Evolutionary conservation across 179 eudicot species (phyloP).

Genomic region (Silene noctiflora): DNA sequence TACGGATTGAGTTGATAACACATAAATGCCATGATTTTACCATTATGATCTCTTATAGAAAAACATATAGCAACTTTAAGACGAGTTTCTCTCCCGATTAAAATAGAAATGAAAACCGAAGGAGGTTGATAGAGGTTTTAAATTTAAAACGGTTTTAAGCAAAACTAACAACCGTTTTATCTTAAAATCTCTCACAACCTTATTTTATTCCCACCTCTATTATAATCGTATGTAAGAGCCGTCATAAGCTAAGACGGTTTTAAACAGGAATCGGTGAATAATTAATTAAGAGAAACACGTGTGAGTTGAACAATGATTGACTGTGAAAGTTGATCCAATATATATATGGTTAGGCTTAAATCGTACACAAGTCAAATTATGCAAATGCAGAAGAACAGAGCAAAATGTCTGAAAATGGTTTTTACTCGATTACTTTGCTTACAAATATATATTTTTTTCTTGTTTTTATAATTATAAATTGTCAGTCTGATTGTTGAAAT

Average conservation of each 20-base stretch:
- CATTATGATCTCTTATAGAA: too few species aligned
- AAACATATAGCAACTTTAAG: too few species aligned
- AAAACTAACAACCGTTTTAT: too few species aligned
- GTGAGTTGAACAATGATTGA: not conserved
- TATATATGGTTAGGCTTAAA: not conserved
- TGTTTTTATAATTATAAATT: not conserved
- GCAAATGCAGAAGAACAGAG: not conserved
- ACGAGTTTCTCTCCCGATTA: too few species aligned
- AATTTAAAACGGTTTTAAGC: too few species aligned
- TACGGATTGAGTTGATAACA: too few species aligned
- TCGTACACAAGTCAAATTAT: slow-evolving; percentile 1
- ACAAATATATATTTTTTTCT: not conserved
- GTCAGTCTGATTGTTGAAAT: slow-evolving; percentile 9
- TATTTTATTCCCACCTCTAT: too few species aligned
- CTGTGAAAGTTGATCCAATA: not conserved
- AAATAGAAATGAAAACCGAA: too few species aligned
- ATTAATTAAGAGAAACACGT: not conserved
- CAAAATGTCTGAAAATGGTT: not conserved
- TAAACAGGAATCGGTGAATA: not conserved
- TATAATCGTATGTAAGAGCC: too few species aligned
- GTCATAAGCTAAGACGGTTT: not conserved
- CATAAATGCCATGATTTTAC: too few species aligned
- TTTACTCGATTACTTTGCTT: not conserved
- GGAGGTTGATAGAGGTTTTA: too few species aligned
- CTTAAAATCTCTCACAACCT: too few species aligned